Conservation (phyloP, 2,329 filamentous ascomycete species). For the Ophiostoma montium region DNA sequence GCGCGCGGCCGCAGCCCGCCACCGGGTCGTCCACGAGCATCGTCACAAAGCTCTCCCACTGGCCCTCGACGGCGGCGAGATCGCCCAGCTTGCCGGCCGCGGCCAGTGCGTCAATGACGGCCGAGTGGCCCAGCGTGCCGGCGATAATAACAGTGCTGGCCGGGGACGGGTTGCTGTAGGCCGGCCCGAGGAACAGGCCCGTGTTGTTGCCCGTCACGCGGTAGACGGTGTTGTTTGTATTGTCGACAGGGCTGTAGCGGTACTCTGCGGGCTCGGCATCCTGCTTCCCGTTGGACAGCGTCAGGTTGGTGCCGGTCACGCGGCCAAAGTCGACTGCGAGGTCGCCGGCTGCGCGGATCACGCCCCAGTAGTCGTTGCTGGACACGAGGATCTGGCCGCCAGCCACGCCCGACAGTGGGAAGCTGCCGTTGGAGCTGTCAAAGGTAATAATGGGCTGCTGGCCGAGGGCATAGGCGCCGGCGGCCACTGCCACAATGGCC, state of each 20-base stretch:
- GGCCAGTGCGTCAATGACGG: conserved; percentile 44
- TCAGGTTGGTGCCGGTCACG: conserved; percentile 53
- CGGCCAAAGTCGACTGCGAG: conserved; percentile 54
- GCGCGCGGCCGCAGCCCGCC: conserved; percentile 38
- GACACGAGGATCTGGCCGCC: conserved; percentile 40
- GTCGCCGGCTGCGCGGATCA: conserved; percentile 53
- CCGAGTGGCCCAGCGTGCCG: conserved; percentile 52
- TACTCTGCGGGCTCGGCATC: conserved; percentile 26
- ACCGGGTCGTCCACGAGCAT: conserved; percentile 43
- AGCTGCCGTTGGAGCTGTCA: conserved; percentile 14
- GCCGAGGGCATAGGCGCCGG: conserved; percentile 26
- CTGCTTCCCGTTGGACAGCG: conserved; percentile 35
- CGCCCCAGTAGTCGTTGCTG: conserved; percentile 49
- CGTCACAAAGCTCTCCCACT: conserved; percentile 57
- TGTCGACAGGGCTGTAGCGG: conserved; percentile 28
- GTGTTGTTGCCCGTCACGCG: conserved; percentile 23
- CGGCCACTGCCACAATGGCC: background rate
- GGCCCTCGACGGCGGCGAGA: conserved; percentile 37
- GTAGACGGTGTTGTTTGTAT: conserved; percentile 34
- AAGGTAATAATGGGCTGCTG: conserved; percentile 35
- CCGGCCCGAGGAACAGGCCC: conserved; percentile 30
- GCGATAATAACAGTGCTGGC: conserved; percentile 48
- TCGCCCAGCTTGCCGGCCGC: conserved; percentile 40
- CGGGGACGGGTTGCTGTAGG: conserved; percentile 26
- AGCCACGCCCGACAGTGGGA: conserved; percentile 22